Percentiles rank a stretch among this genome's conserved stretches.
Evolutionary conservation across 495 filamentous ascomycete genomes (phyloP).

Genomic region (Neurospora hispaniola): DNA sequence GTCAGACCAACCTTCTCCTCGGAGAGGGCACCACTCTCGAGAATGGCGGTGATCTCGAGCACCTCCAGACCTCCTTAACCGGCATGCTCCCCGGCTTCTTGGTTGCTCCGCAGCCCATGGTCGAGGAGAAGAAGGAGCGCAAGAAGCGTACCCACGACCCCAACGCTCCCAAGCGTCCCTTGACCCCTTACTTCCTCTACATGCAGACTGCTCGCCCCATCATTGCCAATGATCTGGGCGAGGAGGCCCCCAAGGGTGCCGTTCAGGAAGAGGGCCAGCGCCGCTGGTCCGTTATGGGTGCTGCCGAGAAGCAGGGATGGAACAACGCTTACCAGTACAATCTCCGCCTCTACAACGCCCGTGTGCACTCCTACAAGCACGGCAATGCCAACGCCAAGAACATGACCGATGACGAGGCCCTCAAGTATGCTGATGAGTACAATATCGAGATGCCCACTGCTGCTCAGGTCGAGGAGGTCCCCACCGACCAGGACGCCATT

Average conservation of each 20-base stretch:
- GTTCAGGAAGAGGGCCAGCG: constrained; percentile 72
- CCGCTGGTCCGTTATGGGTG: constrained; percentile 68
- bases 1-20: constrained; percentile 70
- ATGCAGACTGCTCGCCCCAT: constrained; percentile 70
- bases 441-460: constrained; percentile 34
- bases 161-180: constrained; percentile 84
- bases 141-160: constrained; percentile 85
- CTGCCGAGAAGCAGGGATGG: constrained; percentile 64
- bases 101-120: constrained; percentile 27
- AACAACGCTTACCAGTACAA: constrained; percentile 67
- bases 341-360: constrained; percentile 60
- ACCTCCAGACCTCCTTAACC: constrained; percentile 33
- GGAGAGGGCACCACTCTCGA: constrained; percentile 45
- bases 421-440: constrained; percentile 44
- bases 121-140: constrained; percentile 66
- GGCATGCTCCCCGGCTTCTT: constrained; percentile 26
- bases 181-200: constrained; percentile 92
- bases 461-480: constrained; percentile 37
- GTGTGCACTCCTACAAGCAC: constrained; percentile 62
- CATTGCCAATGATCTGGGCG: constrained; percentile 67
- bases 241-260: constrained; percentile 59
- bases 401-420: constrained; percentile 49
- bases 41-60: constrained; percentile 40
- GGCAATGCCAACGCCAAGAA: constrained; percentile 52
- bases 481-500: constrained; percentile 47